These are phyloP conservation scores for Nitzschia sp. DNA, from an alignment of 108 stramenopile species.

Conservation along the genomic window DNA sequence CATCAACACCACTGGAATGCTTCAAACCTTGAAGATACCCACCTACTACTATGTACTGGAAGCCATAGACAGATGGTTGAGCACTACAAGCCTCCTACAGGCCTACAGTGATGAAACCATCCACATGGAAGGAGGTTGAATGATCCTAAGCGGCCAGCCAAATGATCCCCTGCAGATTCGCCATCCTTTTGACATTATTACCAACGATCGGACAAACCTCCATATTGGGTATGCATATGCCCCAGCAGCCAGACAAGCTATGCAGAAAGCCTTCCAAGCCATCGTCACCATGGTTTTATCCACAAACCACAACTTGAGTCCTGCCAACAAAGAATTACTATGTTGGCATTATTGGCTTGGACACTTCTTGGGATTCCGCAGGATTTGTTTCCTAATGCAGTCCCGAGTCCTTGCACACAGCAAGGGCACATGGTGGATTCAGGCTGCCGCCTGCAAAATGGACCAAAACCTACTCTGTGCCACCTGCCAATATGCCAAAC, in stretches of 20 bases:
- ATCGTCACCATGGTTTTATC: too few species aligned
- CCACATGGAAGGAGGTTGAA: too few species aligned
- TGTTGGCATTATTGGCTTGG: slow-evolving; percentile 36
- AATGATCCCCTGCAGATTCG: too few species aligned
- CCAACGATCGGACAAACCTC: too few species aligned
- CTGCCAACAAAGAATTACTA: slow-evolving; percentile 33
- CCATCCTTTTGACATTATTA: too few species aligned
- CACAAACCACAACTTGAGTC: slow-evolving; percentile 38
- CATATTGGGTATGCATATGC: too few species aligned
- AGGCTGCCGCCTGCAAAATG: slow-evolving; percentile 2
- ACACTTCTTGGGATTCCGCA: slow-evolving; percentile 18
- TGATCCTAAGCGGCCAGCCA: too few species aligned
- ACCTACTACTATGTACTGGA: slow-evolving; percentile 3
- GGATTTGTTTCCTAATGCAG: slow-evolving; percentile 16
- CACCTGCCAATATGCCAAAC: slow-evolving; percentile 28
- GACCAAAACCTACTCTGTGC: slow-evolving; percentile 8
- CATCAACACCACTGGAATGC: too few species aligned
- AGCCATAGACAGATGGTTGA: slow-evolving; percentile 5
- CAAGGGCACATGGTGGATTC: slow-evolving; percentile 8
- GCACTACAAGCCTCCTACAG: slow-evolving; percentile 15
- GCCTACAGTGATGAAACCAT: slow-evolving; percentile 12
- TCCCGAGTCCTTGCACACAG: slow-evolving; percentile 5
- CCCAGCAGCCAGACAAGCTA: too few species aligned
- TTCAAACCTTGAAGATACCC: too few species aligned
- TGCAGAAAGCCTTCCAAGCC: too few species aligned